These are phyloP conservation scores for Aureobasidium leucospermi DNA, from an alignment of 2,329 filamentous ascomycete species.

Conservation along the genomic window DNA sequence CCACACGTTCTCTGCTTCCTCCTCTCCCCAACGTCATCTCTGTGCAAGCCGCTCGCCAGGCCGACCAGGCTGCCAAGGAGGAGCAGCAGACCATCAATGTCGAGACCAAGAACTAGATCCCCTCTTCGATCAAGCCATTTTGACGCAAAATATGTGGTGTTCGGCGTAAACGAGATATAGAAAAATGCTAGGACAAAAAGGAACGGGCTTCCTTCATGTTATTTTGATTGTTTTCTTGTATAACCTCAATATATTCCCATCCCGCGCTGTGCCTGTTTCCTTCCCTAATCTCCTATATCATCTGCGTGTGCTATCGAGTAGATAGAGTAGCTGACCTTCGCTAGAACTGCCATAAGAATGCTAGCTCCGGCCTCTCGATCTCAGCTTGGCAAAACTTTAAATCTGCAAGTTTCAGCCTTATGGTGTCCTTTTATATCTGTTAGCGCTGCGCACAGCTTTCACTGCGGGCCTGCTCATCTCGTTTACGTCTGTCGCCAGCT, in stretches of 20 bases:
- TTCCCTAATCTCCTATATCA: not conserved
- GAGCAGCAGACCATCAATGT: constrained; percentile 16
- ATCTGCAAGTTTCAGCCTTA: constrained; percentile 3
- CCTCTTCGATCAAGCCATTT: not conserved
- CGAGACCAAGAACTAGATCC: constrained; percentile 1
- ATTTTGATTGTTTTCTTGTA: constrained; percentile 10
- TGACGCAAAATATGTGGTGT: constrained; percentile 1
- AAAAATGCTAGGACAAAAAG: not conserved
- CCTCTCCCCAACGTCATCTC: constrained; percentile 33
- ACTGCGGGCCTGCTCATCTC: constrained; percentile 4
- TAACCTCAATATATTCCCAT: constrained; percentile 5
- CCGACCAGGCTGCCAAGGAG: constrained; percentile 15
- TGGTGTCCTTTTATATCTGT: not conserved
- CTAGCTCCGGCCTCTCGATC: not conserved
- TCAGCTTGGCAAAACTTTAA: not conserved
- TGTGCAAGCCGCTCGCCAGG: constrained; percentile 18
- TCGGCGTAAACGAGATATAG: constrained; percentile 6
- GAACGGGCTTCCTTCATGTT: not conserved
- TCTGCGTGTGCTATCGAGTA: not conserved
- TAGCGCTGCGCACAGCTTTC: not conserved
- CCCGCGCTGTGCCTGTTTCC: not conserved
- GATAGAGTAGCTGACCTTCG: not conserved
- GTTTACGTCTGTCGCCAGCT: not conserved
- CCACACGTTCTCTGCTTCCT: constrained; percentile 40
- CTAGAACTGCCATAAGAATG: not conserved